Evolutionary conservation across 345 rosid genomes (phyloP).

Genomic region (Hibiscus syriacus): DNA sequence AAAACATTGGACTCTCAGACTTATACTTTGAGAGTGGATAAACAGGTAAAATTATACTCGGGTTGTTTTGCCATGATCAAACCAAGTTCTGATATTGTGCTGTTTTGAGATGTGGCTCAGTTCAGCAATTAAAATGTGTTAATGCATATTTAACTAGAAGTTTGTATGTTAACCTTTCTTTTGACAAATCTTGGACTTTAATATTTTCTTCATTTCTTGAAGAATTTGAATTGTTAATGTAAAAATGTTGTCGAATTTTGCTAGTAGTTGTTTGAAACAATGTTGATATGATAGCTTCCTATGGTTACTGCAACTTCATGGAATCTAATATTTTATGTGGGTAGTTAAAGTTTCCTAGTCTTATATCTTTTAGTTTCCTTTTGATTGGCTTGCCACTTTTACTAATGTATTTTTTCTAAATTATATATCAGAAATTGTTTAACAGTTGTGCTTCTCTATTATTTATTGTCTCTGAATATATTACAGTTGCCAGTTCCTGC

Average conservation of each 20-base stretch:
- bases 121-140: background rate
- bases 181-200: background rate
- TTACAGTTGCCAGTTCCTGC: constrained; percentile 69
- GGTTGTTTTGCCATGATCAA: constrained; percentile 6
- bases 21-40: constrained; percentile 63
- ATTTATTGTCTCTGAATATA: constrained; percentile 7
- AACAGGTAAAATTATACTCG: constrained; percentile 39
- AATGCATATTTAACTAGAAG: background rate
- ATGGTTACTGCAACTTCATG: background rate
- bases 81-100: background rate
- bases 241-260: constrained; percentile 2
- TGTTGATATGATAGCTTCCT: background rate
- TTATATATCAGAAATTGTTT: background rate
- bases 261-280: background rate
- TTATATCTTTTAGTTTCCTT: background rate
- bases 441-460: background rate
- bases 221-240: constrained; percentile 5
- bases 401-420: background rate
- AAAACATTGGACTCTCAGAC: constrained; percentile 73
- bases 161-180: background rate
- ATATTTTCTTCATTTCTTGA: background rate
- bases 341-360: background rate
- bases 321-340: background rate
- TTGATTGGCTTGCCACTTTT: background rate
- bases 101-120: background rate